Conservation (phyloP, 1,284 basidiomycete genomes). For the Stereum hirsutum region DNA sequence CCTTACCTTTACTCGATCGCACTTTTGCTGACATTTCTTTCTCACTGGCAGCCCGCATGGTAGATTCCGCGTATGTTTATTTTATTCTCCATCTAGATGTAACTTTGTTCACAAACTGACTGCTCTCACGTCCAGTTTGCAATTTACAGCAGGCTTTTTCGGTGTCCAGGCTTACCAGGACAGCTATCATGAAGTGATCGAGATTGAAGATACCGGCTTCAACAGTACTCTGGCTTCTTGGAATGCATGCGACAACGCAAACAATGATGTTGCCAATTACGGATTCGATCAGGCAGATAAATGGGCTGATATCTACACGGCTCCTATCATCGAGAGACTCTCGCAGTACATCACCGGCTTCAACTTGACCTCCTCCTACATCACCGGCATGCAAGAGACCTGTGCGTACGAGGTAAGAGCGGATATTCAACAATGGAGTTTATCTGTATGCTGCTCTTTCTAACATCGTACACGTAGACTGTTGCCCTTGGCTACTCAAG, state of each 20-base stretch:
- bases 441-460: slow-evolving; percentile 4
- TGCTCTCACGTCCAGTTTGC: slow-evolving; percentile 21
- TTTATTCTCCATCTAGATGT: neutral
- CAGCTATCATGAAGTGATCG: slow-evolving; percentile 41
- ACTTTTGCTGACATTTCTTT: neutral
- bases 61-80: slow-evolving; percentile 40
- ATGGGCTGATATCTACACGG: slow-evolving; percentile 49
- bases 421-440: neutral
- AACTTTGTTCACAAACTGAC: neutral
- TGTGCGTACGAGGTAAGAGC: slow-evolving; percentile 47
- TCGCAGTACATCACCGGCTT: slow-evolving; percentile 37
- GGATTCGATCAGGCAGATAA: slow-evolving; percentile 21
- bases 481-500: slow-evolving; percentile 52
- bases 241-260: slow-evolving; percentile 30
- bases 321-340: slow-evolving; percentile 38
- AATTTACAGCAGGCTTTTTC: slow-evolving; percentile 56
- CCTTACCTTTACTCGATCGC: neutral
- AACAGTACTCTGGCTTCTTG: slow-evolving; percentile 56
- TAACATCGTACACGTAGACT: slow-evolving; percentile 29
- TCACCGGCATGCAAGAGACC: slow-evolving; percentile 37
- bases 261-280: slow-evolving; percentile 24
- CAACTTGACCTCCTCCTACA: slow-evolving; percentile 35
- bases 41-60: slow-evolving; percentile 31
- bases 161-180: slow-evolving; percentile 38
- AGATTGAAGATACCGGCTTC: slow-evolving; percentile 38